Evolutionary conservation across 768 basidiomycete genomes (phyloP).

Genomic region (Lentinula sp.): DNA sequence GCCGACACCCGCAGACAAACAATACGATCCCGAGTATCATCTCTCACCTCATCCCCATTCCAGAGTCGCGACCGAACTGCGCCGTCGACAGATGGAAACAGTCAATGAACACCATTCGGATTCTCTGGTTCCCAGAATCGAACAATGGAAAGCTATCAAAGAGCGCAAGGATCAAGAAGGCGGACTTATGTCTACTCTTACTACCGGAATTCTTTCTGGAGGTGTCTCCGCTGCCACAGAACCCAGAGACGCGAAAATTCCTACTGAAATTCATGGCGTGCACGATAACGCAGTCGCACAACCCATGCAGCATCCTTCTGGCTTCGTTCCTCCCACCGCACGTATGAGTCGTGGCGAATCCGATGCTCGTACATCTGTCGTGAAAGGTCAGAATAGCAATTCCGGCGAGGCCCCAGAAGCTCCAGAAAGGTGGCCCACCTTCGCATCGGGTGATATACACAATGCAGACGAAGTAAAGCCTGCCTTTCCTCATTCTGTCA

Average conservation of each 20-base stretch:
- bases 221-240: conserved; percentile 17
- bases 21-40: conserved; percentile 16
- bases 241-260: conserved; percentile 19
- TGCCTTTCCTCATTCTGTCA: too few species aligned
- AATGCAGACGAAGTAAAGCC: neutral
- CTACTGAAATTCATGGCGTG: conserved; percentile 17
- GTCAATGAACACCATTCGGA: conserved; percentile 7
- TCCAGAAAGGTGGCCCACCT: conserved; percentile 3
- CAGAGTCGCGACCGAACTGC: conserved; percentile 3
- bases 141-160: conserved; percentile 8
- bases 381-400: neutral
- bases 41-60: neutral
- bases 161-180: conserved; percentile 15
- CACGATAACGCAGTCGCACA: conserved; percentile 1
- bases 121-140: conserved; percentile 1
- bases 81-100: neutral
- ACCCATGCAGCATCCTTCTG: conserved; percentile 8
- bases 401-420: neutral
- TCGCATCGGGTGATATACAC: neutral
- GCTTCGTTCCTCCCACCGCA: conserved; percentile 20
- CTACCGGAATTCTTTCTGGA: conserved; percentile 17
- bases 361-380: conserved; percentile 5
- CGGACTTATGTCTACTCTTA: conserved; percentile 20
- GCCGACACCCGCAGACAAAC: conserved; percentile 33
- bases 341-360: conserved; percentile 12